Base-by-base conservation (phyloP, 1,284 basidiomycete species). In the Salmacisia buchloeana region DNA sequence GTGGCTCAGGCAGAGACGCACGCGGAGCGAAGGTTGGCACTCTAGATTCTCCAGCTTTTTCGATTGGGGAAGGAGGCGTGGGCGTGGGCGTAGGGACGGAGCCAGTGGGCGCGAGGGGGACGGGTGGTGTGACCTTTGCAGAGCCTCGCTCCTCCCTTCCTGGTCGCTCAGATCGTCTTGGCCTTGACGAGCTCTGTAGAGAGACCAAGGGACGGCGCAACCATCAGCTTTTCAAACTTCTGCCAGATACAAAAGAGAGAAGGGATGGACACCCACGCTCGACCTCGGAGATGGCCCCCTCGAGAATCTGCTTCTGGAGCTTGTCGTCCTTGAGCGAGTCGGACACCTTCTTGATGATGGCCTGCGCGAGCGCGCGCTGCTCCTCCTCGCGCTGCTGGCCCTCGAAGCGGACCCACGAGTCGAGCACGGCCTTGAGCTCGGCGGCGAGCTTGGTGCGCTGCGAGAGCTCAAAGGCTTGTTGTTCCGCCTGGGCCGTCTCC, bases 341-440 rank as follows among this genome's bases (percentile, higher is more conserved):
- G 73, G 91, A 84, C 61, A 97, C 92, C 81, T 90, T 92, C 71
- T 86, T 86, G 74, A 94, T 89, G 78, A 98, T 89, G 63, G 85
- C 83, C 85, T 89, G 88, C 69, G 92, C 89, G 61, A 98, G 87
- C 62, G 91, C 89, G 36, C 86, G 85, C 86, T 98, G 96, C 84
- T 98, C 92, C 77, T 86, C 89, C 85, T 98, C 94, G 84, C 96
- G 92, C 81, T 88, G 85, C 82, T 94, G 91, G 80, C 96, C 93
- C 85, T 98, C 94, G 83, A 87, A 94, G 79, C 94, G 90, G 66
- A 94, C 94, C 94, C 94, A 97, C 80, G 89, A 91, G 85, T 98
- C 96, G 65, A 98, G 87, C 39, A 98, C 94, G 39, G 88, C 75
- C 85, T 97, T 98, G 81, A 97, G 85, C 84, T 98, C 96, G 59